Percentiles rank a stretch among this genome's conserved stretches.
phyloP scores from a whole-genome alignment of 331 rosid genomes.

The Malus hybrid region DNA sequence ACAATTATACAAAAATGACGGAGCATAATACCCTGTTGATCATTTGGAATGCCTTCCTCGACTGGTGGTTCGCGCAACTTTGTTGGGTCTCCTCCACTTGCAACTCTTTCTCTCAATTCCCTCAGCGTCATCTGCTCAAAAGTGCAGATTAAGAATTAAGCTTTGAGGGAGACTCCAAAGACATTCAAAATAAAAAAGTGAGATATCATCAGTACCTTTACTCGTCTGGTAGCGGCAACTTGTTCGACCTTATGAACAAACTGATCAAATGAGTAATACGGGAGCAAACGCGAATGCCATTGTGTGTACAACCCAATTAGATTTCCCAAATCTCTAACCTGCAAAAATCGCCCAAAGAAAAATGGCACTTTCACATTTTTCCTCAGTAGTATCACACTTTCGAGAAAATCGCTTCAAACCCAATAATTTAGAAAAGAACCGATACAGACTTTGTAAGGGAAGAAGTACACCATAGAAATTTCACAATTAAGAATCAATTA shows the following conservation, averaged over 20 bases:
- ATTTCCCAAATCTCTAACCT: constrained; percentile 81
- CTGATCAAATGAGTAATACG: constrained; percentile 70
- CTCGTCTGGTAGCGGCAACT: constrained; percentile 74
- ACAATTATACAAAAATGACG: neutral
- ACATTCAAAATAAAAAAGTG: neutral
- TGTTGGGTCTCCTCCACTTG: constrained; percentile 85
- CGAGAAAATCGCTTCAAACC: neutral
- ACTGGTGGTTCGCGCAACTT: constrained; percentile 50
- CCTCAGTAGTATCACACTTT: neutral
- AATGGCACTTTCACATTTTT: neutral
- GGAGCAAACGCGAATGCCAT: constrained; percentile 82
- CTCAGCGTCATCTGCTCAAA: constrained; percentile 50
- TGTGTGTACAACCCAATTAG: constrained; percentile 59
- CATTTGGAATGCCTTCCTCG: constrained; percentile 27
- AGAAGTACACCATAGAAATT: neutral
- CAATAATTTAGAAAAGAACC: no score
- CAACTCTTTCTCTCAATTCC: constrained; percentile 87
- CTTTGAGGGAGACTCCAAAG: neutral
- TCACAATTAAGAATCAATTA: neutral
- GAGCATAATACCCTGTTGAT: constrained; percentile 40
- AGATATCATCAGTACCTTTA: constrained; percentile 35
- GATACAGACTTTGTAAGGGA: neutral
- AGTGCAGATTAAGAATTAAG: neutral
- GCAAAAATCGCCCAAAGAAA: neutral
- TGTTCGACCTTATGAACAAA: constrained; percentile 75